A percentile compares a stretch with the other conserved stretches of the same genome.
phyloP scores from a whole-genome alignment of 2,329 filamentous ascomycete genomes.

The Aspergillus caelatus region DNA sequence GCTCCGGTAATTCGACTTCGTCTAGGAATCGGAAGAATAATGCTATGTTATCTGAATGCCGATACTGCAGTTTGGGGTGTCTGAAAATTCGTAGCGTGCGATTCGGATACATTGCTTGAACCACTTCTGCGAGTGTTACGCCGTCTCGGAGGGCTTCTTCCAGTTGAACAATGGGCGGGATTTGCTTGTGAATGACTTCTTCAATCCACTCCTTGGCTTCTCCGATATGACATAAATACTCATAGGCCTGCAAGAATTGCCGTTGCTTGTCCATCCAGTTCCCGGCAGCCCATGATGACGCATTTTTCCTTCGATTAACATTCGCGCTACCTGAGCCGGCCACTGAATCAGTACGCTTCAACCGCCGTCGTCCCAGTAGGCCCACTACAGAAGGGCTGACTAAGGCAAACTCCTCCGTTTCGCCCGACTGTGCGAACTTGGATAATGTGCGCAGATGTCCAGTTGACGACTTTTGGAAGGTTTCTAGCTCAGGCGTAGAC shows the following conservation, averaged over 20 bases:
- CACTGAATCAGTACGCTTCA: constrained; percentile 70
- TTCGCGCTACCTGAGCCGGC: constrained; percentile 51
- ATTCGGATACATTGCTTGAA: constrained; percentile 82
- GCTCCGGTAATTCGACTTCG: constrained; percentile 86
- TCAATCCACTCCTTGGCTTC: constrained; percentile 99
- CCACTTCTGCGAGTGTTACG: constrained; percentile 90
- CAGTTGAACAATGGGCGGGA: constrained; percentile 89
- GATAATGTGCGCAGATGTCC: constrained; percentile 86
- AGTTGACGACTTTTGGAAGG: constrained; percentile 84
- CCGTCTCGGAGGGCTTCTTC: constrained; percentile 92
- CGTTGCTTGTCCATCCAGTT: constrained; percentile 99
- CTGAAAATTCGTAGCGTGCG: constrained; percentile 80
- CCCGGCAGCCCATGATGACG: constrained; percentile 74
- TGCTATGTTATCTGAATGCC: constrained; percentile 97
- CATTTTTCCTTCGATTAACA: constrained; percentile 54
- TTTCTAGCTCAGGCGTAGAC: constrained; percentile 73
- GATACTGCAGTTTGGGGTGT: constrained; percentile 81
- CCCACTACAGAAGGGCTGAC: constrained; percentile 85
- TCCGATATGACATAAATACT: constrained; percentile 97
- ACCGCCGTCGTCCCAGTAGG: constrained; percentile 76
- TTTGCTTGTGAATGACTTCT: constrained; percentile 78
- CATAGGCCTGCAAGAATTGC: constrained; percentile 94
- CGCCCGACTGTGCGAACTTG: constrained; percentile 73
- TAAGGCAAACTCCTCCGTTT: constrained; percentile 79
- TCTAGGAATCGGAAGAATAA: constrained; percentile 93